phyloP scores from a whole-genome alignment of 1,139 yeast genomes.

The Hansenula sp. region DNA sequence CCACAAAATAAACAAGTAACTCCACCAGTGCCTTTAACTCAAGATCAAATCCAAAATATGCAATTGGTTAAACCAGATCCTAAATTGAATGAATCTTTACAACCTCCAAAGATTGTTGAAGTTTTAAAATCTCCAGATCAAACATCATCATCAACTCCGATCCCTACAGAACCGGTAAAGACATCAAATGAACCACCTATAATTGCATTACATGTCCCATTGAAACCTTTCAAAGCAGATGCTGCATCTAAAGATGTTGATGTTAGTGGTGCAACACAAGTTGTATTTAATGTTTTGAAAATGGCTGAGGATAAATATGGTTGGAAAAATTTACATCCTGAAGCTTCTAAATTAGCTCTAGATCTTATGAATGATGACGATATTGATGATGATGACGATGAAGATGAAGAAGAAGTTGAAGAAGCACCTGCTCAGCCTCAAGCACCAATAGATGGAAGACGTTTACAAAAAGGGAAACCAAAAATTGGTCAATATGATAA shows the following conservation, averaged over 20 bases:
- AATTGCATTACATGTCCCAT: conserved; percentile 58
- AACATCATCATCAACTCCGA: conserved; percentile 9
- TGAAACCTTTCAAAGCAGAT: conserved; percentile 31
- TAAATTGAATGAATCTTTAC: conserved; percentile 12
- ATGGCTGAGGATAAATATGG: conserved; percentile 88
- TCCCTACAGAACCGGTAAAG: conserved; percentile 25
- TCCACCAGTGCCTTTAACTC: conserved; percentile 7
- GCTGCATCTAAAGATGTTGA: conserved; percentile 32
- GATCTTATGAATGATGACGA: conserved; percentile 61
- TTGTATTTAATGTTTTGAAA: conserved; percentile 72
- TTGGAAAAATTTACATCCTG: conserved; percentile 69
- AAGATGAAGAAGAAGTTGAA: conserved; percentile 46
- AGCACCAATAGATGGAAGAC: conserved; percentile 27
- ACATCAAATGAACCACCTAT: conserved; percentile 38
- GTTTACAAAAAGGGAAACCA: conserved; percentile 49
- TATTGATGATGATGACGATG: conserved; percentile 57
- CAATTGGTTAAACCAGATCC: conserved; percentile 17
- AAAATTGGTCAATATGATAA: conserved; percentile 86
- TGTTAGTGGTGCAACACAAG: conserved; percentile 64
- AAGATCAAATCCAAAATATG: conserved; percentile 18
- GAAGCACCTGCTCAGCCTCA: conserved; percentile 24
- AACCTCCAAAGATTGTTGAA: conserved; percentile 24
- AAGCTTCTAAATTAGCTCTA: conserved; percentile 46
- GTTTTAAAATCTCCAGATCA: conserved; percentile 10
- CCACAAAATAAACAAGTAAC: conserved; percentile 1